Base-by-base conservation (phyloP, 768 basidiomycete genomes). In the Auricularia auricula-judae region DNA sequence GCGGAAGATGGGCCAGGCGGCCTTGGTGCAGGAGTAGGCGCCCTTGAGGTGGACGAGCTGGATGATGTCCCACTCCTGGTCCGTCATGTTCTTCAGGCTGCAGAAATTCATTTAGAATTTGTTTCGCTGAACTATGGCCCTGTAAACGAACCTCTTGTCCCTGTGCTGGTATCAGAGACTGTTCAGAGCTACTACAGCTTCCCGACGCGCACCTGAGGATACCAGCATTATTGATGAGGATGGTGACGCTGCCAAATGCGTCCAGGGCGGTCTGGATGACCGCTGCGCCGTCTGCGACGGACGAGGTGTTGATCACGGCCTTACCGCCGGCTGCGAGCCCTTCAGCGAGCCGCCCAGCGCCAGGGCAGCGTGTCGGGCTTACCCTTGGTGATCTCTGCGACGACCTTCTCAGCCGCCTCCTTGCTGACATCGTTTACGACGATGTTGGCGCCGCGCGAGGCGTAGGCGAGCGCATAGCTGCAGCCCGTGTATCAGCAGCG, bases 11-110 rank as follows among this genome's bases (percentile, higher is more conserved):
- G 94, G 93, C 97, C 97, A 99, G 39, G 85, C 94, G 44, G 97
- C 95, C 74, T 94, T 96, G 39, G 91, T 89, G 74, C 92, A 94
- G 5, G 92, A 79, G 74, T 86, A 98, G 0, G 96, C 88, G 51
- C 94, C 96, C 76, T 96, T 98, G 68, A 99, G 75, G 72, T 98
- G 97, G 14, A 98, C 94, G 29, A 88, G 84, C 62, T 85, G 82
- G 63, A 98, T 81, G 66, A 91, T 85, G 70, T 97, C 94, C 83
- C 90, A 96, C 70, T 98, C 95, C 71, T 86, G 83, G 74, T 98
- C 95, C 0, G 91, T 80, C 93, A 99, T 97, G 76, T 94, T 97
- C 81, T 92, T 96, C 82, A 99, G 94, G 21, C 91, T 93, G 68
- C 5, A 33, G 12, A 29, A 29, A 54, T 23, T 61, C 16, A 18